Base-by-base conservation (phyloP, 2,329 filamentous ascomycete genomes). In the Penicillium janthinellum region DNA sequence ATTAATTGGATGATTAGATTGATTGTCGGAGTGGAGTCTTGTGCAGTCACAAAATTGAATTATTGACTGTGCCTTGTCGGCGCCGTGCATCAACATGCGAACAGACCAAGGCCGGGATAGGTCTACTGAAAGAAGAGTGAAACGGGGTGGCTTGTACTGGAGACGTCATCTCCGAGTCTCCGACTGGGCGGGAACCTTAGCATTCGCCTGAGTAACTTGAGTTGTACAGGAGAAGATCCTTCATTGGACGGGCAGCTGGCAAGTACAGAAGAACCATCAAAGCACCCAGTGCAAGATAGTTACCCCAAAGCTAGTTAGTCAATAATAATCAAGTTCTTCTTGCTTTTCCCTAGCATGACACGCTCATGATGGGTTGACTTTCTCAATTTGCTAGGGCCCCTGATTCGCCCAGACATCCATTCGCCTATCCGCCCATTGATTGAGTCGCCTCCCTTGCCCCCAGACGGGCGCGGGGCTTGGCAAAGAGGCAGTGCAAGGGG, bases 401-500 rank as follows among this genome's bases (percentile, higher is more conserved):
- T 49, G 31, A 49, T 41, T 56, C 14, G 45, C 37, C 25, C 22
- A 38, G 25, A 45, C 22, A 14, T 22, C 20, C 20, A 20, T 45
- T 31, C 14, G 6, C 17, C n/a, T 17, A 41, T 45, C 14, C 44
- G 44, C 25, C 44, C 22, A 44, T 25, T 44, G 3, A 42, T 22
- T 28, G 31, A 28, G 52, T 52, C 48, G 39, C 39, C 15, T 41
- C 53, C 53, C 20, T 28, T 56, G 44, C 44, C 34, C 25, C 42
- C 22, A 8, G 44, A 47, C 25, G 54, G 38, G 17, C n/a, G 25
- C 15, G 49, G 48, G 41, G 49, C 52, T 49, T 48, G 47, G 48
- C 58, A 52, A 35, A 22, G 58, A 57, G 54, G 54, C 58, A 60
- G 58, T 60, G 57, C 57, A 59, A 17, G 49, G 22, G 51, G 39